phyloP scores from a whole-genome alignment of 257 asterid genomes.

The Echium plantagineum region DNA sequence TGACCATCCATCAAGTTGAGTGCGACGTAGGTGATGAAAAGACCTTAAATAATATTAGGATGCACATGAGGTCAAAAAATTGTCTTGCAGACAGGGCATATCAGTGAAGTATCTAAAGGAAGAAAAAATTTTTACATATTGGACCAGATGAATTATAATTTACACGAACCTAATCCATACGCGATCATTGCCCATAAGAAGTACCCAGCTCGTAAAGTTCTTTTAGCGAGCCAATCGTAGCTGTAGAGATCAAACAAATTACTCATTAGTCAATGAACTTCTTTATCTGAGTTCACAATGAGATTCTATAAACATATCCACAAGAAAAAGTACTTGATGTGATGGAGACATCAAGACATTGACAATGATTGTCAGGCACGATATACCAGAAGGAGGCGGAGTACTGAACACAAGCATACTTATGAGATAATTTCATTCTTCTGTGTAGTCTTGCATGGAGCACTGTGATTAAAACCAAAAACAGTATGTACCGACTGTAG shows the following conservation, averaged over 20 bases:
- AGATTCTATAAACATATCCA: too few relatives aligned
- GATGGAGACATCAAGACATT: too few relatives aligned
- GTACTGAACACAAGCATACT: too few relatives aligned
- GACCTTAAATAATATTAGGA: conserved; percentile 35
- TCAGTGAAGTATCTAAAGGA: background rate
- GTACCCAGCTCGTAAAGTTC: conserved; percentile 67
- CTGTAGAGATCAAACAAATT: conserved; percentile 23
- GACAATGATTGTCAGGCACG: too few relatives aligned
- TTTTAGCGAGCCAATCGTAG: conserved; percentile 81
- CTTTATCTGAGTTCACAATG: too few relatives aligned
- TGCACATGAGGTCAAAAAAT: background rate
- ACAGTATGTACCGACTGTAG: too few relatives aligned
- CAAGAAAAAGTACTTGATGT: too few relatives aligned
- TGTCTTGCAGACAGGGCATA: background rate
- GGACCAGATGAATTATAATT: background rate
- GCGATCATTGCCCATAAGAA: conserved; percentile 95
- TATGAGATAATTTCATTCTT: too few relatives aligned
- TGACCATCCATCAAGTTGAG: conserved; percentile 90
- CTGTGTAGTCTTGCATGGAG: too few relatives aligned
- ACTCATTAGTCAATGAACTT: background rate
- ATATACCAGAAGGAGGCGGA: too few relatives aligned
- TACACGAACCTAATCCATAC: conserved; percentile 60
- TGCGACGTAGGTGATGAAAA: conserved; percentile 66
- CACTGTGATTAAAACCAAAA: too few relatives aligned
- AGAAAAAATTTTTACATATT: background rate